Evolutionary conservation across 2,329 filamentous ascomycete genomes (phyloP).

Genomic region (Furcasterigmium sp.): DNA sequence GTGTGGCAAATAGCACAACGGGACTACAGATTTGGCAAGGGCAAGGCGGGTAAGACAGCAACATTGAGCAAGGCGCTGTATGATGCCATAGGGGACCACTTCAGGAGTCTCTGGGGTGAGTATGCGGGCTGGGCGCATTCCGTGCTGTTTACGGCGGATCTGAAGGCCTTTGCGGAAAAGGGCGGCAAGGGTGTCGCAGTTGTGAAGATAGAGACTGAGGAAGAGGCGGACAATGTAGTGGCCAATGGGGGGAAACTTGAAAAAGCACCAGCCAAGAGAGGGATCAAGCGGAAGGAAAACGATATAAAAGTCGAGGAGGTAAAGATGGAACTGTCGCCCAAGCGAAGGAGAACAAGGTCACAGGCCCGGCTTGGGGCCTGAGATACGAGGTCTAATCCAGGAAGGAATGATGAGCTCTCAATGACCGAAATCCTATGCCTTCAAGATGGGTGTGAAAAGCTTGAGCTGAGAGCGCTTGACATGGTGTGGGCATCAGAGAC

Average conservation of each 20-base stretch:
- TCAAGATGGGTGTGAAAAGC: no score
- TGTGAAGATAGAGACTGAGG: slow-evolving; percentile 9
- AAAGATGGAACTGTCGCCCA: slow-evolving; percentile 3
- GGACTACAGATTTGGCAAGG: slow-evolving; percentile 87
- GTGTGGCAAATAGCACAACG: slow-evolving; percentile 97
- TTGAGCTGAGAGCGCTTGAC: no score
- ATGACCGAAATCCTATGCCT: no score
- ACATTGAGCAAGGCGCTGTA: slow-evolving; percentile 87
- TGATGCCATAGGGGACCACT: slow-evolving; percentile 84
- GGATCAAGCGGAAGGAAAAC: slow-evolving; percentile 13
- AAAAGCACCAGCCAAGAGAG: slow-evolving; percentile 17
- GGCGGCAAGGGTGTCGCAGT: slow-evolving; percentile 26
- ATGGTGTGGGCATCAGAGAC: no score
- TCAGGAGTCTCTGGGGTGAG: slow-evolving; percentile 82
- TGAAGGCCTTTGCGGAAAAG: slow-evolving; percentile 72
- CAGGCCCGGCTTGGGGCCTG: slow-evolving; percentile 4
- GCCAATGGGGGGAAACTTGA: slow-evolving; percentile 18
- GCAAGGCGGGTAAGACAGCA: slow-evolving; percentile 67
- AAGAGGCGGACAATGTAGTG: slow-evolving; percentile 9
- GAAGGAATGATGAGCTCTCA: no score
- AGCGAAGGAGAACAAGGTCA: slow-evolving; percentile 11
- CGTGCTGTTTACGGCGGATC: slow-evolving; percentile 89
- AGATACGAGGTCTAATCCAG: no score
- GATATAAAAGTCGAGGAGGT: slow-evolving; percentile 3
- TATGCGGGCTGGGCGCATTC: slow-evolving; percentile 98